Evolutionary conservation across 768 basidiomycete species (phyloP).

Genomic region (Tremella fuciformis): DNA sequence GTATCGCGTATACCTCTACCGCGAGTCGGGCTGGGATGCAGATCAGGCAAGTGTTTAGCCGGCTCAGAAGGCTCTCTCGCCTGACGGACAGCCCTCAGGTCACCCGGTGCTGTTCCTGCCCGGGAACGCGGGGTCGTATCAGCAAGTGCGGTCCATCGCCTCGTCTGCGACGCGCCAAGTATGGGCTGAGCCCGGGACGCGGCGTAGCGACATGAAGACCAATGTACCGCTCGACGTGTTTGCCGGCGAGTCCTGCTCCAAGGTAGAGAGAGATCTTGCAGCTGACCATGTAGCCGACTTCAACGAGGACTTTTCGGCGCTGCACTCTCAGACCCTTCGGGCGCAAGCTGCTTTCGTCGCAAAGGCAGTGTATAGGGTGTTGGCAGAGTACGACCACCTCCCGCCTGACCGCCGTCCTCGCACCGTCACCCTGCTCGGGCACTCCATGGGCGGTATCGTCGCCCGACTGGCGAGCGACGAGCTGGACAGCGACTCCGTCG

Average conservation of each 20-base stretch:
- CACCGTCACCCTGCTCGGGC: slow-evolving; percentile 72
- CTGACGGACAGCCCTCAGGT: slow-evolving; percentile 53
- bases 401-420: slow-evolving; percentile 54
- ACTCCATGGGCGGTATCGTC: slow-evolving; percentile 97
- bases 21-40: slow-evolving; percentile 79
- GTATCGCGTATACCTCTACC: slow-evolving; percentile 86
- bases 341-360: slow-evolving; percentile 74
- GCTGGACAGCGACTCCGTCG: slow-evolving; percentile 5
- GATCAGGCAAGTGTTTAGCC: slow-evolving; percentile 56
- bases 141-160: slow-evolving; percentile 90
- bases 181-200: slow-evolving; percentile 59
- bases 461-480: slow-evolving; percentile 66
- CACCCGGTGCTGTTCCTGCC: slow-evolving; percentile 93
- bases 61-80: not conserved
- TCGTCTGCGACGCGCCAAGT: slow-evolving; percentile 83
- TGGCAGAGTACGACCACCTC: slow-evolving; percentile 23
- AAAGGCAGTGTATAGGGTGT: slow-evolving; percentile 60
- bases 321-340: slow-evolving; percentile 83
- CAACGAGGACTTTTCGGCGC: slow-evolving; percentile 94
- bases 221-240: slow-evolving; percentile 71
- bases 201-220: slow-evolving; percentile 8
- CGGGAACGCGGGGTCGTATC: slow-evolving; percentile 92
- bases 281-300: slow-evolving; percentile 67
- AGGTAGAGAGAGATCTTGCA: not conserved
- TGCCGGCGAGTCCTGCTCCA: slow-evolving; percentile 60